Base-by-base conservation (phyloP, 306 rosid species). In the Mucuna pruriens region DNA sequence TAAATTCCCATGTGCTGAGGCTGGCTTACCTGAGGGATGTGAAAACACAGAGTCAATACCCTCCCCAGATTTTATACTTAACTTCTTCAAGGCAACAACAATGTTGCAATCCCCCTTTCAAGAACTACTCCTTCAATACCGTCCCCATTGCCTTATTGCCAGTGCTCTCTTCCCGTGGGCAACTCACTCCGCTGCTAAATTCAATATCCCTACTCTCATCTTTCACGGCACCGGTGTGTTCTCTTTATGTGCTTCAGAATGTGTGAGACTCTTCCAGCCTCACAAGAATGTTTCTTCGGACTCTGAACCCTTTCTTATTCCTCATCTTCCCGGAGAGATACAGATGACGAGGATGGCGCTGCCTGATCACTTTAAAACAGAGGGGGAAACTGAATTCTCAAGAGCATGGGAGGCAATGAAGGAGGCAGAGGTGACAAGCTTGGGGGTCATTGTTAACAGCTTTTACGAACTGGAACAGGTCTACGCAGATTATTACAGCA, bases 401-500 rank as follows among this genome's bases (percentile, higher is more conserved):
- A 70, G 22, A 31, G 1, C 34, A 1, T 6, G 52, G 13, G 4
- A 2, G 34, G 78, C 2, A 10, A 4, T 15, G 9, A 51, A 3
- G 29, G 76, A 82, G 62, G 70, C 79, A 1, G 86, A 84, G 52
- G 15, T 0, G 0, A 19, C 54, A 31, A 82, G 90, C 61, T 80
- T 34, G 48, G 91, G 91, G 65, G 83, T 84, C 48, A 31, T 88
- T 4, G 76, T 84, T 29, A 88, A 90, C 61, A 90, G 90, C 82
- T 90, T 90, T 54, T 77, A 82, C n/a, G 90, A 86, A 51, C 93
- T 90, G 0, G 91, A 90, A 65, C 46, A 52, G 29, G 82, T 19
- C 5, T 87, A 88, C 36, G 90, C 86, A 16, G 83, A 88, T 80
- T 58, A 84, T 54, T 88, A 79, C 73, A 26, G 20, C 3, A 49